Base-by-base conservation (phyloP, 169 alveolate genomes). In the Cryptosporidium ryanae region DNA sequence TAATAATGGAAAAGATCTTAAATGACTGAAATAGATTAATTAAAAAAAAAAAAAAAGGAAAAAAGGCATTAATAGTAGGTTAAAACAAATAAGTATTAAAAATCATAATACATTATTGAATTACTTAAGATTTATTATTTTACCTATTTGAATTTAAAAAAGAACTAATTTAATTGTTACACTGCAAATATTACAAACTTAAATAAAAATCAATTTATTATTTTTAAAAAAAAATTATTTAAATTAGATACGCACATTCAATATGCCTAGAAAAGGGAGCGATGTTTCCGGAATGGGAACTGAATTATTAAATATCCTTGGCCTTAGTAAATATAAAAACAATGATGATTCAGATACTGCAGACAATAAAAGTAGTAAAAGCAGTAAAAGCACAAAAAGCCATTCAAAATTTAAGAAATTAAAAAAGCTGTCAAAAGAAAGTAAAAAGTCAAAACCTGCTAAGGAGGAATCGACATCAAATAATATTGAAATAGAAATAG, bases 281-380 rank as follows among this genome's bases (percentile, higher is more conserved):
- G 67, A 68, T 68, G 83, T 64, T 7, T 49, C 83, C 2, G 83
- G 83, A 68, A 48, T 68, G 29, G 83, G 83, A 25, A 21, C 83
- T 23, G 83, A 68, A 17, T 32, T 68, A 3, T 29, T 68, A 25
- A 59, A 68, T 68, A 65, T 50, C 17, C 23, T 68, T n/a, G 59
- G 64, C n/a, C 63, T 38, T 12, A 55, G 63, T 13, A 76, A 23
- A 50, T 23, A 25, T 23, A 18, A 34, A 43, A 55, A 55, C 17
- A 27, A 44, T 7, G 57, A 76, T 76, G 64, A 76, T 34, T 55
- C 76, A 10, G 71, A 59, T 12, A 18, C 27, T 15, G 71, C 5
- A 0, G 76, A 76, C n/a, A 57, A 34, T 23, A 59, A 76, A 32
- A 23, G 64, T 31, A 55, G 23, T 34, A 65, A 65, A 34, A 61